phyloP scores from a whole-genome alignment of 345 rosid genomes.

The Linum usitatissimum region DNA sequence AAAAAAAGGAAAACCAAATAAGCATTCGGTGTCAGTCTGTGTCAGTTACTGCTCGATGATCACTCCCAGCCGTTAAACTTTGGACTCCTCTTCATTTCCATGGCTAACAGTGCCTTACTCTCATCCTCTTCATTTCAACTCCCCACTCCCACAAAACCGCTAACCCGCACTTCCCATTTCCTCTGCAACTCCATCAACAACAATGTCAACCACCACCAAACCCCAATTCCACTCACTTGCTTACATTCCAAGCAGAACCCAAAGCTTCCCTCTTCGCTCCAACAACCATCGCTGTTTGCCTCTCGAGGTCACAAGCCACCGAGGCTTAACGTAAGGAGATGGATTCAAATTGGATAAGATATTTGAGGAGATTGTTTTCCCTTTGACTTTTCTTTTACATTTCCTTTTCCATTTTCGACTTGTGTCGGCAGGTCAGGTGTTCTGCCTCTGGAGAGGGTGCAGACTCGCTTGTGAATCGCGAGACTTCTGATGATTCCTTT shows the following conservation, averaged over 20 bases:
- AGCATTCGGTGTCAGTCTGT: not conserved
- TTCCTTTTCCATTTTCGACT: slow-evolving; percentile 6
- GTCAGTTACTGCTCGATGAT: not conserved
- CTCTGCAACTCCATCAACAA: not conserved
- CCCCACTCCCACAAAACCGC: not conserved
- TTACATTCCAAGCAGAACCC: slow-evolving; percentile 16
- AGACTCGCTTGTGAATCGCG: slow-evolving; percentile 34
- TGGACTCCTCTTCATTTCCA: not conserved
- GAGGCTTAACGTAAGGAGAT: slow-evolving; percentile 24
- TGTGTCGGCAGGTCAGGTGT: slow-evolving; percentile 34
- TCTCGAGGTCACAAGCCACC: slow-evolving; percentile 9
- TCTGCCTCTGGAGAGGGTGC: slow-evolving; percentile 48
- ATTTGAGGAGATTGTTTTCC: slow-evolving; percentile 3
- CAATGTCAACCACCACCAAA: not conserved
- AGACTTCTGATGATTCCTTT: slow-evolving; percentile 44
- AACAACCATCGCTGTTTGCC: slow-evolving; percentile 13
- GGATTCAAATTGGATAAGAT: not conserved
- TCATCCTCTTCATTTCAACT: not conserved
- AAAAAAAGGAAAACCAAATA: not conserved
- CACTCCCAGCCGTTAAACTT: not conserved
- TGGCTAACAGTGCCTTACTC: not conserved
- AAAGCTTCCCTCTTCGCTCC: slow-evolving; percentile 16
- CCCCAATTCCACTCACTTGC: slow-evolving; percentile 6
- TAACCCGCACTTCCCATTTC: not conserved
- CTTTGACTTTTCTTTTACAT: not conserved